Evolutionary conservation across 805 yeast genomes (phyloP).

Genomic region (Myxozyma lipomycoides): DNA sequence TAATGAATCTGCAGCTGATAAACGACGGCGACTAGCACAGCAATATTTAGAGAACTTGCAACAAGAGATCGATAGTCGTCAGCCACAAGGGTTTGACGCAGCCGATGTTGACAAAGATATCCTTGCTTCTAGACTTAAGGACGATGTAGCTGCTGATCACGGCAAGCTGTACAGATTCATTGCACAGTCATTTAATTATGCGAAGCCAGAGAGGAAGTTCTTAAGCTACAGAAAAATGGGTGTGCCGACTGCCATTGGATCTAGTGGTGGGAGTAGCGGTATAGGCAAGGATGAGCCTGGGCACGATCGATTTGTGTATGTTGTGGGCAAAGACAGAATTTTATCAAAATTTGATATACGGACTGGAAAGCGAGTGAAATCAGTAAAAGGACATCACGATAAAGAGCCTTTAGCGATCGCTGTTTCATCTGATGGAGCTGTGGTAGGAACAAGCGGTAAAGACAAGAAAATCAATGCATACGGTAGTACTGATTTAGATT

Average conservation of each 20-base stretch:
- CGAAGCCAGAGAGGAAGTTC: slow-evolving; percentile 15
- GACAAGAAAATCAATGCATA: slow-evolving; percentile 80
- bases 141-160: slow-evolving; percentile 84
- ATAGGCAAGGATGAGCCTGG: slow-evolving; percentile 44
- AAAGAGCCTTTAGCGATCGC: slow-evolving; percentile 76
- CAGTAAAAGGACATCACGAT: slow-evolving; percentile 55
- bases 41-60: slow-evolving; percentile 81
- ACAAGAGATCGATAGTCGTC: slow-evolving; percentile 44
- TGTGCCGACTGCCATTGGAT: slow-evolving; percentile 16
- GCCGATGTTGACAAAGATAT: slow-evolving; percentile 85
- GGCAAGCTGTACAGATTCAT: slow-evolving; percentile 69
- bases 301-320: slow-evolving; percentile 62
- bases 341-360: slow-evolving; percentile 74
- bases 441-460: slow-evolving; percentile 84
- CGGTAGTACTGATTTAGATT: slow-evolving; percentile 74
- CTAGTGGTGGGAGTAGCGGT: slow-evolving; percentile 28
- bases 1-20: slow-evolving; percentile 81
- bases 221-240: slow-evolving; percentile 10
- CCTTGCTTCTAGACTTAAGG: slow-evolving; percentile 70
- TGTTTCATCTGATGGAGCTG: slow-evolving; percentile 80
- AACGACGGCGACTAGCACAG: slow-evolving; percentile 88
- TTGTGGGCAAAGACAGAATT: slow-evolving; percentile 77
- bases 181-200: slow-evolving; percentile 3
- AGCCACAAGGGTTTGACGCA: slow-evolving; percentile 66
- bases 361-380: slow-evolving; percentile 65